Evolutionary conservation across 2,329 filamentous ascomycete genomes (phyloP), one percentile per base, ranked within the genome.

Genomic region (Graphiopsis chlorocephala): DNA sequence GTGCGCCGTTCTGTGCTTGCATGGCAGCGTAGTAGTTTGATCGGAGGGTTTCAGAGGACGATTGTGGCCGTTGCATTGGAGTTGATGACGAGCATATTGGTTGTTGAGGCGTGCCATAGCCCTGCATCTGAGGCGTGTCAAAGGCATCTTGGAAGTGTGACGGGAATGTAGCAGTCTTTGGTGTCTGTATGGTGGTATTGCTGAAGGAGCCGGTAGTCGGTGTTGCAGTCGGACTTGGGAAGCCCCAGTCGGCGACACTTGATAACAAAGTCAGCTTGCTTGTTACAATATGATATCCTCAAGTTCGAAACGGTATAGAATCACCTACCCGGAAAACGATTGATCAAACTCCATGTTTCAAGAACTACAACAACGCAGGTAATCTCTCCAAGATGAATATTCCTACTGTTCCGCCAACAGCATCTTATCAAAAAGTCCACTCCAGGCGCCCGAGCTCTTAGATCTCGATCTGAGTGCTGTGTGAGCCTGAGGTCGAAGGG

Each of bases 61-160:
- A 67, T 28, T 71, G 72, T 17, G 68, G 68, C 45, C 67, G 53
- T 33, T 71, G 72, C 12, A 72, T 63, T 1, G 72, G 68, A 11
- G 72, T 73, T 68, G 73, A 70, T 35, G 69, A 69, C 47, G 68
- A 55, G 62, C 68, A 69, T 25, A 71, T 71, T 4, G 64, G 64
- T 55, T 72, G 73, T 47, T 68, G 71, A 20, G 73, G 73, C 7
- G 77, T 78, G 47, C 76, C 65, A 68, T 76, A 74, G 65, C 74
- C 74, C 33, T 77, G 78, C 65, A 81, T 79, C 66, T 80, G 79
- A 61, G 81, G 81, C 31, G 81, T 83, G 52, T 76, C 75, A 75
- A 81, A 83, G 68, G 81, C 81, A 75, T 83, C 81, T 67, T 81
- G 77, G 66, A 83, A 83, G 68, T 83, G 79, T 17, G 79, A 71